Conservation (phyloP, 306 rosid genomes). For the Casuarina glauca region DNA sequence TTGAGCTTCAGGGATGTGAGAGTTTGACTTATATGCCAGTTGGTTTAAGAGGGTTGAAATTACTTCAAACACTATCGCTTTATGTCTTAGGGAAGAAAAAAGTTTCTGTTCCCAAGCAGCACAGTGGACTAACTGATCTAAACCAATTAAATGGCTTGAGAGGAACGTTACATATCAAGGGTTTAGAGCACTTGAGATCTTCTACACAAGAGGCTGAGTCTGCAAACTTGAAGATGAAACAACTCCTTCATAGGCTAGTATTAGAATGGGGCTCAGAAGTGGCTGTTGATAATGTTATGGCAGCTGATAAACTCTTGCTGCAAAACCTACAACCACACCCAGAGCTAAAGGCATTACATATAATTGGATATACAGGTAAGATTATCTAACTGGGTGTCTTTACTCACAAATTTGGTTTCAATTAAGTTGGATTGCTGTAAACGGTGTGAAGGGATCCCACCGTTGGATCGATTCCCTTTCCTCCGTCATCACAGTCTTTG, state of each 20-base stretch:
- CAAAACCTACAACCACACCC: slow-evolving; percentile 22
- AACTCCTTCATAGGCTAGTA: neutral
- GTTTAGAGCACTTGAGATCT: neutral
- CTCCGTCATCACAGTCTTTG: neutral
- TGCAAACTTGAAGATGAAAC: slow-evolving; percentile 4
- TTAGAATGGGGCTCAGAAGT: neutral
- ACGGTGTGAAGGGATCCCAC: slow-evolving; percentile 4
- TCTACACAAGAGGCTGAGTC: neutral
- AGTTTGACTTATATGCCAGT: neutral
- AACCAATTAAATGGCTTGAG: slow-evolving; percentile 8
- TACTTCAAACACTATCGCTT: neutral
- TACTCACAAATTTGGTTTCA: slow-evolving; percentile 6
- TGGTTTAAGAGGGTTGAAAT: slow-evolving; percentile 3
- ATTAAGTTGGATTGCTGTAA: neutral
- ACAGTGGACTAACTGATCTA: slow-evolving; percentile 6
- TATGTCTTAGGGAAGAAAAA: neutral
- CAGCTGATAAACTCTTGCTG: neutral
- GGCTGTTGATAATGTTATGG: too few relatives aligned
- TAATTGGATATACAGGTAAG: neutral
- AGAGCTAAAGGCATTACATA: neutral
- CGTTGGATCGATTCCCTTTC: slow-evolving; percentile 17
- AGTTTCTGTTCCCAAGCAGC: neutral
- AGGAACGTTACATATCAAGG: neutral
- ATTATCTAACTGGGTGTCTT: slow-evolving; percentile 18
- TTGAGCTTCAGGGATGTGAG: neutral